Evolutionary conservation across 495 filamentous ascomycete genomes (phyloP).

Genomic region (Neurospora sp.): DNA sequence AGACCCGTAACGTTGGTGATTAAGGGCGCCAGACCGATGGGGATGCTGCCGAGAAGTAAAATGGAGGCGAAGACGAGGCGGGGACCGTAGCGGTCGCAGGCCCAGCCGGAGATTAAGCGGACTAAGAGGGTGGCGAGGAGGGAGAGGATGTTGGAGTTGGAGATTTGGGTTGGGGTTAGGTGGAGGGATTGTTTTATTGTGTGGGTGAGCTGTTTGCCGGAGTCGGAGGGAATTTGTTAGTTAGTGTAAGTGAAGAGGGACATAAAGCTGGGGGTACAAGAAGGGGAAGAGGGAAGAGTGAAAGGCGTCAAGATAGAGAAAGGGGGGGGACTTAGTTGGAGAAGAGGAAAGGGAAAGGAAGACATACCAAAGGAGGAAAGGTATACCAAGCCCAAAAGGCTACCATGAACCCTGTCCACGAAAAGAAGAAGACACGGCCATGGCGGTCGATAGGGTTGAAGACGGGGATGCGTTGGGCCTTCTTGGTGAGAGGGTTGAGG

Average conservation of each 20-base stretch:
- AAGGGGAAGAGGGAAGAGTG: not conserved
- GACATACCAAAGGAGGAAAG: conserved; percentile 69
- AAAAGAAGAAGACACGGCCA: conserved; percentile 88
- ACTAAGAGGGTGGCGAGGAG: conserved; percentile 74
- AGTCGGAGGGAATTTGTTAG: conserved; percentile 4
- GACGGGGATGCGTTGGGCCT: conserved; percentile 70
- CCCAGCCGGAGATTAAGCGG: conserved; percentile 70
- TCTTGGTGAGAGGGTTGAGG: conserved; percentile 73
- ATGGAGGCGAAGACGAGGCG: conserved; percentile 68
- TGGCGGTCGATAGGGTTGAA: conserved; percentile 74
- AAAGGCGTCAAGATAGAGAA: too few relatives aligned
- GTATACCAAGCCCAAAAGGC: conserved; percentile 91
- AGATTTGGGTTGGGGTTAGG: conserved; percentile 60
- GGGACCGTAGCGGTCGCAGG: conserved; percentile 79
- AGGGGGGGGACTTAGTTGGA: too few relatives aligned
- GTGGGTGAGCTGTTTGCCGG: conserved; percentile 46
- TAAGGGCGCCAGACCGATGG: conserved; percentile 73
- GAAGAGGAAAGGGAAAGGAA: not conserved
- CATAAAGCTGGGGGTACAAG: not conserved
- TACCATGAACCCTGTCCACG: conserved; percentile 92
- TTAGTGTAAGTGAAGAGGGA: not conserved
- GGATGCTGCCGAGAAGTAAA: conserved; percentile 67
- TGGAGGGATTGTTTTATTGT: conserved; percentile 71
- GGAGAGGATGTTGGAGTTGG: conserved; percentile 89
- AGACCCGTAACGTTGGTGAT: conserved; percentile 61